Conservation (phyloP, 225 moss, liverwort and hornwort species). For the Lunularia cruciata region DNA sequence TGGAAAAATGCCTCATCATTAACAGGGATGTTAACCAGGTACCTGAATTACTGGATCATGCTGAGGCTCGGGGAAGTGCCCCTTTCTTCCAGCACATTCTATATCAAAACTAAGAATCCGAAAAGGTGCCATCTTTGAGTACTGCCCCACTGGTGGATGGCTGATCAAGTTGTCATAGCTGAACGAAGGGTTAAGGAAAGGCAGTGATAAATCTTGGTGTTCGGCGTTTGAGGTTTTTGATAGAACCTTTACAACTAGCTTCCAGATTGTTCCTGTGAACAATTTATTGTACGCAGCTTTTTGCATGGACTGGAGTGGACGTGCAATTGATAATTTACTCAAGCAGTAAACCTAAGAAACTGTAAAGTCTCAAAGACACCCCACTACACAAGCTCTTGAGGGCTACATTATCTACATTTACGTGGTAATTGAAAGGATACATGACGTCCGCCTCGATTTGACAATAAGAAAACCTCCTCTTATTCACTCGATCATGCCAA, state of each 20-base stretch:
- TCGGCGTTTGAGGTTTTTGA: too few species aligned
- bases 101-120: conserved; percentile 98
- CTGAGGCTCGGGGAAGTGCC: conserved; percentile 97
- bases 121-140: conserved; percentile 98
- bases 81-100: conserved; percentile 96
- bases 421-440: conserved; percentile 54
- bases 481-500: conserved; percentile 52
- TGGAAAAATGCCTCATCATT: too few species aligned
- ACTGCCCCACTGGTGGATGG: conserved; percentile 73
- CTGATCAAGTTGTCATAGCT: conserved; percentile 79
- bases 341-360: too few species aligned
- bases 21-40: not conserved
- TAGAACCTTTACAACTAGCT: not conserved
- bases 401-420: too few species aligned
- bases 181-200: conserved; percentile 42
- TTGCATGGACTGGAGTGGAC: too few species aligned
- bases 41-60: conserved; percentile 99
- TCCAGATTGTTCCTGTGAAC: too few species aligned
- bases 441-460: conserved; percentile 84
- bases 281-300: not conserved
- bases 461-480: conserved; percentile 69
- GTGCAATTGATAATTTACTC: too few species aligned
- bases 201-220: too few species aligned
- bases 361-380: too few species aligned
- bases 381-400: too few species aligned